Evolutionary conservation across 495 filamentous ascomycete species (phyloP).

Genomic region (Bryoglossum gracile): DNA sequence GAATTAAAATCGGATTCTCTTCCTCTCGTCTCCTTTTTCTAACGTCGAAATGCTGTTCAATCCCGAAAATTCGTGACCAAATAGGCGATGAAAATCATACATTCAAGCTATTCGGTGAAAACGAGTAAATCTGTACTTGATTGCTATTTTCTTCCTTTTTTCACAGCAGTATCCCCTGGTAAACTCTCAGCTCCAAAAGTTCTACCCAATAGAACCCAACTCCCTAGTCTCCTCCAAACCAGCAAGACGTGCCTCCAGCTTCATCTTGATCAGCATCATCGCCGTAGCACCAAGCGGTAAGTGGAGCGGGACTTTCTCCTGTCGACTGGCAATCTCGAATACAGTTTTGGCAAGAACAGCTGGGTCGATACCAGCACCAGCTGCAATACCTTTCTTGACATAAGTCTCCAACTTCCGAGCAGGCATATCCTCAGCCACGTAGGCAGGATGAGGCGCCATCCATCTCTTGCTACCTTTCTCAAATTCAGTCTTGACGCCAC

Average conservation of each 20-base stretch:
- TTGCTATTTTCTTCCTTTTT: neutral
- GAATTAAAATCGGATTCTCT: too few species aligned
- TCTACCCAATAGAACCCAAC: constrained; percentile 20
- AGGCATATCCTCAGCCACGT: constrained; percentile 30
- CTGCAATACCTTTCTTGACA: constrained; percentile 27
- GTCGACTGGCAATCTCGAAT: constrained; percentile 30
- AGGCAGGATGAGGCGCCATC: constrained; percentile 28
- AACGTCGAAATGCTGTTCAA: neutral
- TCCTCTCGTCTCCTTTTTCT: neutral
- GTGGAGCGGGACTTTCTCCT: constrained; percentile 34
- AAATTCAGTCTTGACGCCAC: constrained; percentile 42
- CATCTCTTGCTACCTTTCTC: constrained; percentile 26
- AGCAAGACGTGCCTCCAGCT: constrained; percentile 28
- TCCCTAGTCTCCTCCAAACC: constrained; percentile 33
- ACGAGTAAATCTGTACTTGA: neutral
- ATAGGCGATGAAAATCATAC: too few species aligned
- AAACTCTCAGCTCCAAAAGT: constrained; percentile 1
- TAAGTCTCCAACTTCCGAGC: constrained; percentile 30
- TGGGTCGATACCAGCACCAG: constrained; percentile 31
- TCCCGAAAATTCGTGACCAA: too few species aligned
- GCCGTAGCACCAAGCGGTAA: constrained; percentile 38
- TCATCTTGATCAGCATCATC: constrained; percentile 32
- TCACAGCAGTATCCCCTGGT: neutral
- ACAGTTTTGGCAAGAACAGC: constrained; percentile 32
- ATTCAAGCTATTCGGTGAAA: neutral